phyloP scores from a whole-genome alignment of 1,284 basidiomycete genomes.

The Rhizoctonia solani region DNA sequence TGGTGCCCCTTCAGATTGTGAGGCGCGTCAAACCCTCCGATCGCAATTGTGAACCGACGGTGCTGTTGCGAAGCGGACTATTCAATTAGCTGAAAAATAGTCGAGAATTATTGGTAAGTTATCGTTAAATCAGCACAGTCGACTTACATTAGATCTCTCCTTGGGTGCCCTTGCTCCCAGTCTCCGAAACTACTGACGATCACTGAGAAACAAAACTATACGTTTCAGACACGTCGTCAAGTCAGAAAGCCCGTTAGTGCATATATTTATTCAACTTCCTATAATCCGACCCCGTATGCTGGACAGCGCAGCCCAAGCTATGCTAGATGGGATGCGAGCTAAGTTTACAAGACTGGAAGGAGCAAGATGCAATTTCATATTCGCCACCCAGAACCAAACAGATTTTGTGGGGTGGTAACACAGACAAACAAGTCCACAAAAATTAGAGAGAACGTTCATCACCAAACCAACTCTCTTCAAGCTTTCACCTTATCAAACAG shows the following conservation, averaged over 20 bases:
- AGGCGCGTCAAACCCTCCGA: slow-evolving; percentile 13
- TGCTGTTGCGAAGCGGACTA: background rate
- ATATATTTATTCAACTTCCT: background rate
- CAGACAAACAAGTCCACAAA: slow-evolving; percentile 23
- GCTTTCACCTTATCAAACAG: background rate
- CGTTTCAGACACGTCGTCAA: background rate
- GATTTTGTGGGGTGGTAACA: slow-evolving; percentile 4
- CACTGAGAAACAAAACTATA: background rate
- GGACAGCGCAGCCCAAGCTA: background rate
- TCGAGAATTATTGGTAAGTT: background rate
- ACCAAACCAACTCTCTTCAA: background rate
- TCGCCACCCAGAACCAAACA: slow-evolving; percentile 28
- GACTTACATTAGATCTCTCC: no score
- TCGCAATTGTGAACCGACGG: background rate
- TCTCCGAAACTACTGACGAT: background rate
- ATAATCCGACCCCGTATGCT: background rate
- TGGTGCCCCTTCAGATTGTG: slow-evolving; percentile 28
- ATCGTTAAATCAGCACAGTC: background rate
- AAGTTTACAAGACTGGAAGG: slow-evolving; percentile 29
- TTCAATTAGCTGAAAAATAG: background rate
- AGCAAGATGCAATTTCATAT: slow-evolving; percentile 4
- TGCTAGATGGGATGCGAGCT: background rate
- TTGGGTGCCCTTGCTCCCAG: background rate
- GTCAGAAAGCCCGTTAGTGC: background rate
- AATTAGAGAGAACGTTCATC: slow-evolving; percentile 32